Base-by-base conservation (phyloP, 2,329 filamentous ascomycete species). In the Cryphonectria parasitica region DNA sequence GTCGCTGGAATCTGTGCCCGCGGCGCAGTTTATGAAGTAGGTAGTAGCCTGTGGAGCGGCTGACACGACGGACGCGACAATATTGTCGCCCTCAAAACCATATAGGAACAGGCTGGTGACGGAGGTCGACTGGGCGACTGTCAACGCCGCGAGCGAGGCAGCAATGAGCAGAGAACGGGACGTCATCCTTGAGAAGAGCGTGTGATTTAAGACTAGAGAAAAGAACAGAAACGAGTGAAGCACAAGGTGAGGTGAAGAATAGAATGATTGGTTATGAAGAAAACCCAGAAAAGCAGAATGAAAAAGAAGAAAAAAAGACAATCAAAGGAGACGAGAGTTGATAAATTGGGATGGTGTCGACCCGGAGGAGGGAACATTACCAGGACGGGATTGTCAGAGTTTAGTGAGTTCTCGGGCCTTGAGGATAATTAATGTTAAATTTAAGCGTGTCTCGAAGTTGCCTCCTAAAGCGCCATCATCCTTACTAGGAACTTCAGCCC, bases 41-140 rank as follows among this genome's bases (percentile, higher is more conserved):
- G 62, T 41, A 36, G 71, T 71, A 5, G 45, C 69, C 34, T 60
- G 10, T 1, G 71, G 66, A 1, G 69, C 69, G 22, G 68, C 69
- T 10, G 71, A 71, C 22, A 72, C 43, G 19, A 72, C 69, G 2
- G 71, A 72, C 3, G 66, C 71, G 17, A 71, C 66, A 6, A 72
- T 45, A 10, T 68, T 71, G 11, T 72, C n/a, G 56, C 69, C 71
- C 31, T 72, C 71, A 28, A 28, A 64, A 66, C 69, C 71, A 31
- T 72, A 71, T 25, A 72, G 71, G 25, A 66, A 68, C 28, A 72
- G 25, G 63, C 71, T 72, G 10, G 69, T 71, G 25, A 72, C 66
- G 8, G 71, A 69, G 1, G 69, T 72, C 28, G 71, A 68, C 61
- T 72, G 71, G 7, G 71, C 69, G 28, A 52, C 41, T 2, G 69